Evolutionary conservation across 768 basidiomycete genomes (phyloP), one percentile per base, ranked within the genome.

Genomic region (Piloderma croceum): DNA sequence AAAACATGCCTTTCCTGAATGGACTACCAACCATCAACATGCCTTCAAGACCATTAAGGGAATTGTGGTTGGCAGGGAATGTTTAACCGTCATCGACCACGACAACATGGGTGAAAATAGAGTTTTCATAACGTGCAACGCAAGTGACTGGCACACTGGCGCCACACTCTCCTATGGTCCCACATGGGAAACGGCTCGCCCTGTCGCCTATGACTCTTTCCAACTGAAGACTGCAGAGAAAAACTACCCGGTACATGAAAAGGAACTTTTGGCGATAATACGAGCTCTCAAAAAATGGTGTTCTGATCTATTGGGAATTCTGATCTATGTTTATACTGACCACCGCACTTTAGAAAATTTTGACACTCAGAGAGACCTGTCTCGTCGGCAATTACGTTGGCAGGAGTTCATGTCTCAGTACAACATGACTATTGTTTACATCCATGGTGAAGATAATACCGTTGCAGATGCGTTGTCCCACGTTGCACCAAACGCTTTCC

Each of bases 381-480:
- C 58, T 0, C 42, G 54, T 0, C 38, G 60, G 0, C 71, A 70
- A 24, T 58, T 58, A 0, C 45, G 60, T 0, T 73, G 71, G 72
- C 19, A 63, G 3, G 59, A 71, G 40, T 60, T 62, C 17, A 44
- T 76, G 1, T 39, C 47, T 0, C 49, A 63, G n/a, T n/a, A n/a
- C n/a, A n/a, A n/a, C n/a, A n/a, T n/a, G n/a, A n/a, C n/a, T n/a
- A n/a, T n/a, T n/a, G 12, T 75, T 68, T 72, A 71, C 39, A 43
- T 74, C 53, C 36, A 49, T 0, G 71, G 71, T 0, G 47, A 50
- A 1, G 56, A 63, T 3, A 73, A 76, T 42, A 48, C 58, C 1
- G 44, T 66, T 0, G 60, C 65, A 1, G 70, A 76, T 49, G 61
- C 68, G 0, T 46, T 76, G 5, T 74, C 68, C 0, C 48, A 60